phyloP scores from a whole-genome alignment of 371 early-diverging fungal species.

The Saksenaea vasiformis region DNA sequence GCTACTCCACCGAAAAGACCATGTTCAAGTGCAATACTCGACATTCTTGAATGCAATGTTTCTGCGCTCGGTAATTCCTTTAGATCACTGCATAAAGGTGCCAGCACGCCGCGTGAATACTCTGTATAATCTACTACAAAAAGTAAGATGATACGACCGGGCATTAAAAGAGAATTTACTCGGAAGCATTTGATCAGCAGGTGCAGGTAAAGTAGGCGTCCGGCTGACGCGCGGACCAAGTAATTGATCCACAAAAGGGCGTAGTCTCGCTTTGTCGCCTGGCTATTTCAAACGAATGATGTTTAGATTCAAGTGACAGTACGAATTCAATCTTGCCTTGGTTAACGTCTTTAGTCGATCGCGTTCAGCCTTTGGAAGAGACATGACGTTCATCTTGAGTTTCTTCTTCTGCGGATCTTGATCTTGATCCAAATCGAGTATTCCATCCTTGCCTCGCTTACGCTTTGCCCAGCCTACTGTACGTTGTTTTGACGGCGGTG shows the following conservation, averaged over 20 bases:
- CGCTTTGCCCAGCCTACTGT: constrained; percentile 67
- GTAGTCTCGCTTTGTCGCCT: constrained; percentile 36
- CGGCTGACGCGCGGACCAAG: constrained; percentile 48
- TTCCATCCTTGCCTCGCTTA: constrained; percentile 58
- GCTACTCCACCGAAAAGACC: constrained; percentile 70
- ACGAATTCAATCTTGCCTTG: constrained; percentile 33
- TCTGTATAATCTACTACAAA: constrained; percentile 53
- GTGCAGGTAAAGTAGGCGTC: constrained; percentile 49
- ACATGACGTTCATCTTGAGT: constrained; percentile 73
- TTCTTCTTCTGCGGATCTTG: constrained; percentile 60
- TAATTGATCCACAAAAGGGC: constrained; percentile 39
- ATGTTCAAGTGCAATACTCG: constrained; percentile 71
- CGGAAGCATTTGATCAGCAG: constrained; percentile 51
- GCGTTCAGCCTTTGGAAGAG: constrained; percentile 71
- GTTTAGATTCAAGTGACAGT: background rate
- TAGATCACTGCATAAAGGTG: constrained; percentile 71
- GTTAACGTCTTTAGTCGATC: constrained; percentile 65
- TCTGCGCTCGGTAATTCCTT: constrained; percentile 73
- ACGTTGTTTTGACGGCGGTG: constrained; percentile 69
- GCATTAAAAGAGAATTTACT: constrained; percentile 23
- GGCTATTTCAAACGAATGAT: constrained; percentile 9
- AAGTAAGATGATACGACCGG: background rate
- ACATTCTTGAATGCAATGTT: constrained; percentile 71
- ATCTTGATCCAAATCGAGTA: constrained; percentile 36
- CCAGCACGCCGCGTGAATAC: constrained; percentile 69